Base-by-base conservation (phyloP, 495 filamentous ascomycete genomes). In the Daldinia concentrica region DNA sequence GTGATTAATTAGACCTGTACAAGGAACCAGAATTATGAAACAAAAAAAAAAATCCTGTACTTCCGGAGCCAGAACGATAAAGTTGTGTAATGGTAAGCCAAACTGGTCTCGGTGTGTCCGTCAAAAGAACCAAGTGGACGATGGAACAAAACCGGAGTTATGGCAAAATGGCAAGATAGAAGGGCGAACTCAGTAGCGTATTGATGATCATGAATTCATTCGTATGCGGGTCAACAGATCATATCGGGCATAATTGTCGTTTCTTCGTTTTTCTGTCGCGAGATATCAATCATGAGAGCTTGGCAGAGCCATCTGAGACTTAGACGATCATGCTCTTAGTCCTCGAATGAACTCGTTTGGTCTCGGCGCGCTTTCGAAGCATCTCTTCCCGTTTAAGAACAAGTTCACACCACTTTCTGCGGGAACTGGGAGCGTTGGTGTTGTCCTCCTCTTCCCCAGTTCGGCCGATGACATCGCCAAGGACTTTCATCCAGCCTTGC, bases 401-500 rank as follows among this genome's bases (percentile, higher is more conserved):
- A 58, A 97, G 79, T 65, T 97, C 92, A 51, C 93, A 95, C 95
- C 95, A 99, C 60, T 85, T 86, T 48, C 85, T 82, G 71, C 82
- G 80, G 62, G 85, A 81, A 24, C 75, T 79, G 3, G 80, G 66
- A 22, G 68, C 62, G 6, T 62, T 58, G 73, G 81, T 68, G 64
- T 77, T 74, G 24, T 78, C 79, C 4, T 77, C 74, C 6, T 78
- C 63, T 69, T 76, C 48, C 63, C 79, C 51, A 62, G 82, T 72
- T 85, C 91, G 81, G 71, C 94, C 94, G 22, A 97, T 90, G 27
- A 92, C 89, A 54, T 98, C 92, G 1, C 85, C 84, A n/a, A 99
- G 88, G 15, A 93, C 92, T 69, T 90, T 90, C 89, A 99, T 95
- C 95, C 95, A 99, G 58, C 88, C 92, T 14, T 96, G 91, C 79